Conservation (phyloP, 2,329 filamentous ascomycete species). For the Xenosphaeropsis pyriputrescens region DNA sequence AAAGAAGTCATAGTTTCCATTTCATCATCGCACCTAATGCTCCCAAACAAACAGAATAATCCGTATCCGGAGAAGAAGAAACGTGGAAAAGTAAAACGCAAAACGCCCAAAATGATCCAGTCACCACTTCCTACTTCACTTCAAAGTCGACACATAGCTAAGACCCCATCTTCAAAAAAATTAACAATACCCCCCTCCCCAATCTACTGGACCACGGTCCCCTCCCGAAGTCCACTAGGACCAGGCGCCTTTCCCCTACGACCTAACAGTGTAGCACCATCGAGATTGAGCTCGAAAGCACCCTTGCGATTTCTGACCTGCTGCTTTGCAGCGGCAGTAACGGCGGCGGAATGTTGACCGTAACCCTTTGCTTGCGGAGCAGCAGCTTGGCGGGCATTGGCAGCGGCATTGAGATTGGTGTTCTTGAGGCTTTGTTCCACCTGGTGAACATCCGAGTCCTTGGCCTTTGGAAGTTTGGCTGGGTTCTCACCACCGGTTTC, state of each 20-base stretch:
- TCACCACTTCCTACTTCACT: too few relatives aligned
- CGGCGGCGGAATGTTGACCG: constrained; percentile 73
- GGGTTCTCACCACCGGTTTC: constrained; percentile 34
- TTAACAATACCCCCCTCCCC: too few relatives aligned
- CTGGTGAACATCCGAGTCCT: constrained; percentile 43
- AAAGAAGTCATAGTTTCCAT: too few relatives aligned
- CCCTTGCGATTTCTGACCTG: constrained; percentile 63
- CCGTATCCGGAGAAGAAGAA: too few relatives aligned
- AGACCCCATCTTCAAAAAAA: too few relatives aligned
- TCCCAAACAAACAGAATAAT: too few relatives aligned
- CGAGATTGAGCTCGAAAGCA: constrained; percentile 81
- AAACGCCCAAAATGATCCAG: too few relatives aligned
- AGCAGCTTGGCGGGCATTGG: constrained; percentile 40
- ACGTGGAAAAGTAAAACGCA: too few relatives aligned
- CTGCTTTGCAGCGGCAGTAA: constrained; percentile 71
- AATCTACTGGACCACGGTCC: constrained; percentile 7
- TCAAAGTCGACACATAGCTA: too few relatives aligned
- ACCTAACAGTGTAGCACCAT: constrained; percentile 79
- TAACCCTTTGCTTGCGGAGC: constrained; percentile 45
- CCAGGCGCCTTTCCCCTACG: constrained; percentile 39
- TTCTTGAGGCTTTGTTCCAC: constrained; percentile 82
- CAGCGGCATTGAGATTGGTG: constrained; percentile 57
- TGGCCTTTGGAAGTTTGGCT: constrained; percentile 53
- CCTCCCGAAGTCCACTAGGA: constrained; percentile 15
- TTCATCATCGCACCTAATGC: too few relatives aligned